phyloP scores from a whole-genome alignment of 257 asterid species.

The Salvia rosmarinus region DNA sequence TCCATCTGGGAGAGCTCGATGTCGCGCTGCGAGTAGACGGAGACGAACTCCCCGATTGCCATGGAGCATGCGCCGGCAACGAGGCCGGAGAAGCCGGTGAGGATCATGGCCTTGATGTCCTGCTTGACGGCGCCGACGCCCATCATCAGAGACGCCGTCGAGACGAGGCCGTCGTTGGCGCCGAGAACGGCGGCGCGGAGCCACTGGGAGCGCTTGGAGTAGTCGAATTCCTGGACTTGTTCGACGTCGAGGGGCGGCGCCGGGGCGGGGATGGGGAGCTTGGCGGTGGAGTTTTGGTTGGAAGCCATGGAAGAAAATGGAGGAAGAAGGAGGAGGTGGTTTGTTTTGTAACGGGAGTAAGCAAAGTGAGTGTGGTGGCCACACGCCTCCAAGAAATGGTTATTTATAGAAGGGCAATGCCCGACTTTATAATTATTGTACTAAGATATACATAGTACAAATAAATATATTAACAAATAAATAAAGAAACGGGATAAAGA shows the following conservation, averaged over 20 bases:
- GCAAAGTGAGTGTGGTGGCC: constrained; percentile 42
- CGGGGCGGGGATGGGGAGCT: constrained; percentile 19
- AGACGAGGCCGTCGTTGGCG: constrained; percentile 82
- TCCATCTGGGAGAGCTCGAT: constrained; percentile 68
- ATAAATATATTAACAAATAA: too few species aligned
- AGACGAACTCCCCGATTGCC: constrained; percentile 92
- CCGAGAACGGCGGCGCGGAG: constrained; percentile 89
- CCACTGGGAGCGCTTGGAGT: constrained; percentile 74
- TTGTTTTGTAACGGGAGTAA: not conserved
- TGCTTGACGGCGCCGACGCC: constrained; percentile 84
- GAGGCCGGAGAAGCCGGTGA: constrained; percentile 80
- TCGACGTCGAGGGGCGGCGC: constrained; percentile 33
- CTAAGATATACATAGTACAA: not conserved
- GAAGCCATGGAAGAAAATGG: constrained; percentile 35
- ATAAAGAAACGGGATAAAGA: too few species aligned
- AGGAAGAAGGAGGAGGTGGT: not conserved
- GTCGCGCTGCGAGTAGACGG: constrained; percentile 79
- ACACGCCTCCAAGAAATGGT: constrained; percentile 38
- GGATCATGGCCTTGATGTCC: constrained; percentile 73
- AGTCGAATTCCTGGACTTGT: constrained; percentile 43
- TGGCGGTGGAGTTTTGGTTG: constrained; percentile 28
- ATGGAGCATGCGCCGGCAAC: constrained; percentile 89
- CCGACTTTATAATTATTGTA: not conserved
- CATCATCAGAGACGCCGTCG: constrained; percentile 83
- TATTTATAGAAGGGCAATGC: constrained; percentile 39